Percentiles rank a stretch among this genome's conserved stretches.
phyloP scores from a whole-genome alignment of 2,329 filamentous ascomycete species.

The Ascochyta rabiei region DNA sequence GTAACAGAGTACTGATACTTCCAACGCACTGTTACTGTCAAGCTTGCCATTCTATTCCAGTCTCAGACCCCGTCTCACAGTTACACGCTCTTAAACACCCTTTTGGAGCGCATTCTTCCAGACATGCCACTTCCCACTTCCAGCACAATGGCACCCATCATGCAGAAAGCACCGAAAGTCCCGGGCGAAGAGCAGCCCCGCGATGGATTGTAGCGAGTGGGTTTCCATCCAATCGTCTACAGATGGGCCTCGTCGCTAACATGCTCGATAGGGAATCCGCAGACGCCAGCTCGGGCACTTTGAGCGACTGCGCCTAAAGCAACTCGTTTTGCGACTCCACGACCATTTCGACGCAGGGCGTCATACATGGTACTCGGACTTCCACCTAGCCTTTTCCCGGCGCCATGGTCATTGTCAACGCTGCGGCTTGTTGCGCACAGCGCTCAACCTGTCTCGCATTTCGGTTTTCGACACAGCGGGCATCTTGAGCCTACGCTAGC shows the following conservation, averaged over 20 bases:
- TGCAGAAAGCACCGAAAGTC: slow-evolving; percentile 23
- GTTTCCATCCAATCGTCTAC: background rate
- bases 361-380: slow-evolving; percentile 28
- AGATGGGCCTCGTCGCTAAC: slow-evolving; percentile 1
- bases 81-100: slow-evolving; percentile 23
- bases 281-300: slow-evolving; percentile 17
- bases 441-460: slow-evolving; percentile 15
- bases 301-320: slow-evolving; percentile 23
- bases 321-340: slow-evolving; percentile 11
- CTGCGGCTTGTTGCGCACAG: slow-evolving; percentile 8
- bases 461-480: slow-evolving; percentile 7
- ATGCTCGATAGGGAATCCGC: slow-evolving; percentile 25
- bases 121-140: slow-evolving; percentile 7
- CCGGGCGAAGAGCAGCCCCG: slow-evolving; percentile 4
- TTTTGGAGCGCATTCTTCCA: slow-evolving; percentile 10
- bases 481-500: slow-evolving; percentile 3
- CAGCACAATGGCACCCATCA: slow-evolving; percentile 18
- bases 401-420: slow-evolving; percentile 8
- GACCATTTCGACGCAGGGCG: slow-evolving; percentile 20
- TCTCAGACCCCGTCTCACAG: slow-evolving; percentile 32
- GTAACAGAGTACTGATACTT: slow-evolving; percentile 28
- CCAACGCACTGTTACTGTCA: slow-evolving; percentile 25
- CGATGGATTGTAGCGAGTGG: slow-evolving; percentile 35
- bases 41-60: slow-evolving; percentile 23
- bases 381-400: background rate